A percentile compares a stretch with the other conserved stretches of the same genome.
phyloP scores from a whole-genome alignment of 2,329 filamentous ascomycete genomes.

The Incumbomyces delicatus region DNA sequence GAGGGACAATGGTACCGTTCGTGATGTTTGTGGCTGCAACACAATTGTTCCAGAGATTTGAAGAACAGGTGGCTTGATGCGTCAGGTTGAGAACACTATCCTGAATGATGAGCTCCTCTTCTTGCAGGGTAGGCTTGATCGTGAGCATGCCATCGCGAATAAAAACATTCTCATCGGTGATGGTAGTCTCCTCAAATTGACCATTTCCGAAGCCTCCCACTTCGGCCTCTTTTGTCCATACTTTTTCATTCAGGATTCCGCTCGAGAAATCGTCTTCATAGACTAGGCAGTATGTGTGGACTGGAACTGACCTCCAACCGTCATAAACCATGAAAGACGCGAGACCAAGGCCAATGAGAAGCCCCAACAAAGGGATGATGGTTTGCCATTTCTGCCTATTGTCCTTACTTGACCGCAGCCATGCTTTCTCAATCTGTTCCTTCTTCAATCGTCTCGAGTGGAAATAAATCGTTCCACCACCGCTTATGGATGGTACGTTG shows the following conservation, averaged over 20 bases:
- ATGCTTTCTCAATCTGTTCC: constrained; percentile 65
- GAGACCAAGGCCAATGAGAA: constrained; percentile 57
- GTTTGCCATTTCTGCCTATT: constrained; percentile 79
- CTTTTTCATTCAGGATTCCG: constrained; percentile 35
- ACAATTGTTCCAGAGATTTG: constrained; percentile 50
- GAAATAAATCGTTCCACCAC: constrained; percentile 35
- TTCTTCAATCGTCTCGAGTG: constrained; percentile 64
- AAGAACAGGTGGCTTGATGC: constrained; percentile 58
- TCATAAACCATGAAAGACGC: constrained; percentile 67
- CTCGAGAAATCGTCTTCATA: constrained; percentile 56
- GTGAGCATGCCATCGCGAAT: constrained; percentile 58
- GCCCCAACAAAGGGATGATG: constrained; percentile 64
- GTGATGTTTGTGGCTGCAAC: constrained; percentile 65
- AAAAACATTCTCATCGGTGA: constrained; percentile 62
- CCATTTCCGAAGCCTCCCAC: constrained; percentile 49
- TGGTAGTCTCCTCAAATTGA: constrained; percentile 69
- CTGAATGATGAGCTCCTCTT: constrained; percentile 53
- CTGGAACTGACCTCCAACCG: constrained; percentile 59
- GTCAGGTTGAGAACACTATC: constrained; percentile 61
- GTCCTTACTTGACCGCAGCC: constrained; percentile 57
- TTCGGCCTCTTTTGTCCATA: constrained; percentile 66
- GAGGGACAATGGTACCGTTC: constrained; percentile 67
- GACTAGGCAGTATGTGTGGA: constrained; percentile 63
- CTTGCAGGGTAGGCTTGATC: constrained; percentile 70
- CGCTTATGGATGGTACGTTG: background rate